A percentile compares a stretch with the other conserved stretches of the same genome.
Evolutionary conservation across 2,329 filamentous ascomycete species (phyloP).

Genomic region (Talaromyces islandicus): DNA sequence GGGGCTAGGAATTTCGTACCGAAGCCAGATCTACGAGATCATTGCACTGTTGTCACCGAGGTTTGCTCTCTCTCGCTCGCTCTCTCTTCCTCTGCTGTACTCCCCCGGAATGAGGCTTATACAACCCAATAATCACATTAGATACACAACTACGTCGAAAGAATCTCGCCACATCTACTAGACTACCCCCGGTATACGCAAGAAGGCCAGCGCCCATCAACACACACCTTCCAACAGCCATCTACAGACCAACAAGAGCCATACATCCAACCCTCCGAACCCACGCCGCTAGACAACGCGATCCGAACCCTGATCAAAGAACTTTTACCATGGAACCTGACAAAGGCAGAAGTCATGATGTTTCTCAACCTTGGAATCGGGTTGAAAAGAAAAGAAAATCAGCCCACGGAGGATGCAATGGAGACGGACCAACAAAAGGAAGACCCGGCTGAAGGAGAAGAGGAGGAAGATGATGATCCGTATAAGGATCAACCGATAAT

Average conservation of each 20-base stretch:
- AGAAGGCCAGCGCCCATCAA: background rate
- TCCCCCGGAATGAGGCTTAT: background rate
- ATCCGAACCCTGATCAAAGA: slow-evolving; percentile 30
- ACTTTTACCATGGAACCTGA: slow-evolving; percentile 36
- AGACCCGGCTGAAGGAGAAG: slow-evolving; percentile 12
- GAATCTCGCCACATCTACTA: slow-evolving; percentile 34
- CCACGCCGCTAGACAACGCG: slow-evolving; percentile 32
- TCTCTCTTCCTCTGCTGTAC: background rate
- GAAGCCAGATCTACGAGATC: slow-evolving; percentile 38
- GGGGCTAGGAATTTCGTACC: slow-evolving; percentile 33
- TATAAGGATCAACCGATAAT: slow-evolving; percentile 32
- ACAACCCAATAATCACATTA: slow-evolving; percentile 9
- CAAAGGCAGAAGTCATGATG: slow-evolving; percentile 42
- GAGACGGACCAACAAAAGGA: slow-evolving; percentile 3
- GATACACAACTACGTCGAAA: slow-evolving; percentile 38
- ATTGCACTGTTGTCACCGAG: slow-evolving; percentile 42
- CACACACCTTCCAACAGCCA: slow-evolving; percentile 12
- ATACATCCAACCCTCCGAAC: slow-evolving; percentile 11
- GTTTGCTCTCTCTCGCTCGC: slow-evolving; percentile 23
- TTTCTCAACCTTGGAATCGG: slow-evolving; percentile 42
- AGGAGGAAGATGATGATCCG: slow-evolving; percentile 22
- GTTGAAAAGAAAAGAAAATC: slow-evolving; percentile 1
- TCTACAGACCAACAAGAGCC: slow-evolving; percentile 15
- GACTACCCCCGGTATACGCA: slow-evolving; percentile 29
- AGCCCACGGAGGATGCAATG: background rate